Conservation (phyloP, 2,329 filamentous ascomycete species). For the Coniella lustricola region DNA sequence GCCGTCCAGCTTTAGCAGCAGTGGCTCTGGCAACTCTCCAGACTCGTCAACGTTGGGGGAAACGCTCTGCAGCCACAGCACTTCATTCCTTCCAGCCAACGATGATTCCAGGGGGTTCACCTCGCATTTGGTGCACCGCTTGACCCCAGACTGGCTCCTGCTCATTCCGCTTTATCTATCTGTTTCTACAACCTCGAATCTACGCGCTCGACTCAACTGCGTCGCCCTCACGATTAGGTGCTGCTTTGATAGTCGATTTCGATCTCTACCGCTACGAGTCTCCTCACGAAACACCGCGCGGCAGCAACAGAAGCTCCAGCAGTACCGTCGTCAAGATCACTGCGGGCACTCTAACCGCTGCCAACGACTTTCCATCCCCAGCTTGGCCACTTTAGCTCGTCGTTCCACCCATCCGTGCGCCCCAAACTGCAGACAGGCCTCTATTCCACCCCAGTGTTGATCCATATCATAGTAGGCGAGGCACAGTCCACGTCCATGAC, state of each 20-base stretch:
- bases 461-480: constrained; percentile 1
- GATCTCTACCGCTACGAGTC: no score
- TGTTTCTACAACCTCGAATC: not conserved
- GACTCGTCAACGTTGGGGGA: not conserved
- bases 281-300: no score
- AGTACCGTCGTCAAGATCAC: not conserved
- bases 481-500: constrained; percentile 4
- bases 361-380: not conserved
- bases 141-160: not conserved
- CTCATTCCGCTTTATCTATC: not conserved
- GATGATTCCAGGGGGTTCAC: not conserved
- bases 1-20: no score
- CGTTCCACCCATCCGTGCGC: constrained; percentile 1
- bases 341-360: not conserved
- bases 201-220: no score
- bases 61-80: not conserved
- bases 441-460: not conserved
- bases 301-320: no score
- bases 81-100: constrained; percentile 1
- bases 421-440: not conserved
- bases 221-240: no score
- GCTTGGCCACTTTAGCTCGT: not conserved
- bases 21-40: not conserved
- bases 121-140: not conserved
- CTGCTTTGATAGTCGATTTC: no score